Evolutionary conservation across 2,329 filamentous ascomycete species (phyloP).

Genomic region (Chaetomiaceae sp.): DNA sequence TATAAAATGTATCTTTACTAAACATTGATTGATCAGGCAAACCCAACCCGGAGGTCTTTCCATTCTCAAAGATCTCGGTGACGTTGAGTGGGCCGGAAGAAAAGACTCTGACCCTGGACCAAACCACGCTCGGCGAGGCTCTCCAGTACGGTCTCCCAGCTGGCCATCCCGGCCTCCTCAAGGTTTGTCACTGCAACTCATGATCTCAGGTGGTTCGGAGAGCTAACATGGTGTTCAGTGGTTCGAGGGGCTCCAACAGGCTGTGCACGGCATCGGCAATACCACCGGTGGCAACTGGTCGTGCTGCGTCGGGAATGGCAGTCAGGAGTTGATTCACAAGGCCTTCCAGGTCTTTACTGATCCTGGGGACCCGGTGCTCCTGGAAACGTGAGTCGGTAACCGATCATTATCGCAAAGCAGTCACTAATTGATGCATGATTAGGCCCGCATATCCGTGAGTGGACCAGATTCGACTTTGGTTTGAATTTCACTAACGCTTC

Average conservation of each 20-base stretch:
- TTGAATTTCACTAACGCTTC: neutral
- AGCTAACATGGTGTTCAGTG: neutral
- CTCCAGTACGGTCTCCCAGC: slow-evolving; percentile 7
- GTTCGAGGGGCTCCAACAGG: slow-evolving; percentile 4
- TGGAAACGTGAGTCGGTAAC: slow-evolving; percentile 2
- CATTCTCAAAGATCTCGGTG: slow-evolving; percentile 7
- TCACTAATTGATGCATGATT: neutral
- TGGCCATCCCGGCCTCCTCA: neutral
- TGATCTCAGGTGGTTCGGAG: neutral
- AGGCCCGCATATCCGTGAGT: slow-evolving; percentile 9
- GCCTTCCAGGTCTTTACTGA: slow-evolving; percentile 11
- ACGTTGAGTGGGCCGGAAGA: slow-evolving; percentile 2
- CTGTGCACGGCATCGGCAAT: slow-evolving; percentile 1
- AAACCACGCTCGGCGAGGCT: neutral
- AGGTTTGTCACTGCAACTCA: neutral
- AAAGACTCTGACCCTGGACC: neutral
- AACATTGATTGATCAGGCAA: slow-evolving; percentile 2
- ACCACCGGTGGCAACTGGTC: neutral
- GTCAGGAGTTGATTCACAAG: slow-evolving; percentile 12
- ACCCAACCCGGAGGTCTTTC: slow-evolving; percentile 5
- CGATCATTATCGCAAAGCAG: no score
- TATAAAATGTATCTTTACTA: no score
- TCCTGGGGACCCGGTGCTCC: slow-evolving; percentile 6
- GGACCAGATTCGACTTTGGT: neutral
- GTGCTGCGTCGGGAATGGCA: slow-evolving; percentile 11